Evolutionary conservation across 129 eudicot species (phyloP).

Genomic region (Flaveria bidentis): DNA sequence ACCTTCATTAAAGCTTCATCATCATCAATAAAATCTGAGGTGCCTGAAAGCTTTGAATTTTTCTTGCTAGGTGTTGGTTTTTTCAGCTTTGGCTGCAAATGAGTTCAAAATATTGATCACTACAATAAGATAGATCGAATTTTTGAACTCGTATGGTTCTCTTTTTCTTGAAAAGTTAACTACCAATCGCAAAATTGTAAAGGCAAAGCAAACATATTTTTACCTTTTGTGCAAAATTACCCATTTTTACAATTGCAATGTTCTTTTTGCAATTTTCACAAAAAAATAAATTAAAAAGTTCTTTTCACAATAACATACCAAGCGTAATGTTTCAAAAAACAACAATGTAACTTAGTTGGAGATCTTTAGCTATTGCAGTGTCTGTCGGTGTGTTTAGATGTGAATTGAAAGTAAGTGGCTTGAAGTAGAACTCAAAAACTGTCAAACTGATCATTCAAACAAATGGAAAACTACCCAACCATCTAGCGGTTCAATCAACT

Average conservation of each 20-base stretch:
- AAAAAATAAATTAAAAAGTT: too few relatives aligned
- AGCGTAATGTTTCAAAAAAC: slow-evolving; percentile 3
- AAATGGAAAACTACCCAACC: neutral
- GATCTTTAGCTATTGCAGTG: neutral
- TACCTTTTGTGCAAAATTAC: neutral
- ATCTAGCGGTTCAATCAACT: neutral
- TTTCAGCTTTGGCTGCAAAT: slow-evolving; percentile 47
- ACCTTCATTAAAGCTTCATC: slow-evolving; percentile 85
- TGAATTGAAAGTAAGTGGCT: neutral
- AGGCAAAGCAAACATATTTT: neutral
- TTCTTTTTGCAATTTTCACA: slow-evolving; percentile 5
- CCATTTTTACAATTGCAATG: neutral
- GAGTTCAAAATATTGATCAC: neutral
- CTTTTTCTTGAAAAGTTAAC: too few relatives aligned
- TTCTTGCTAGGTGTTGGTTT: slow-evolving; percentile 53
- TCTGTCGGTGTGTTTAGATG: neutral
- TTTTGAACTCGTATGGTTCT: neutral
- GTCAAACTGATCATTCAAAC: neutral
- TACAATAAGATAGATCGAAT: neutral
- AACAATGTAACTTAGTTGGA: neutral
- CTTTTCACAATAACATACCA: too few relatives aligned
- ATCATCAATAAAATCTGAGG: slow-evolving; percentile 52
- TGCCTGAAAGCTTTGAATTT: slow-evolving; percentile 33
- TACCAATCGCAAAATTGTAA: neutral
- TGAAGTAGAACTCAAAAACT: neutral